Conservation (phyloP, 1,284 basidiomycete species). For the Apiotrichum siamense region DNA sequence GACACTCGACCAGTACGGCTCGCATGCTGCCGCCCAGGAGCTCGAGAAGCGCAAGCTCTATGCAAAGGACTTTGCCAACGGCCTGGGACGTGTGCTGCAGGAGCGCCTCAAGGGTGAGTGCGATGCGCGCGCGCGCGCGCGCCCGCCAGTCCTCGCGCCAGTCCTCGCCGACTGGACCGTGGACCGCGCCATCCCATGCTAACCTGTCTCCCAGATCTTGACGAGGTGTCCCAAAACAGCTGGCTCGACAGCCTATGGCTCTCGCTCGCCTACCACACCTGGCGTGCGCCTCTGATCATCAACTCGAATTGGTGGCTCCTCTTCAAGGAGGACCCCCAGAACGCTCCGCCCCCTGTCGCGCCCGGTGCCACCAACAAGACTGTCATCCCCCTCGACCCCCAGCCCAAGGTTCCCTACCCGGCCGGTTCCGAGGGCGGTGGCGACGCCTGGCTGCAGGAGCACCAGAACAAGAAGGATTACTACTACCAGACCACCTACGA, state of each 20-base stretch:
- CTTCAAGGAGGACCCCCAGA: constrained; percentile 55
- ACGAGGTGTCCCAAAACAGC: constrained; percentile 77
- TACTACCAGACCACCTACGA: constrained; percentile 37
- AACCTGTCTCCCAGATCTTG: constrained; percentile 62
- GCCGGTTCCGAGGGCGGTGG: constrained; percentile 34
- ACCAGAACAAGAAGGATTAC: constrained; percentile 31
- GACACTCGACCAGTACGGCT: constrained; percentile 50
- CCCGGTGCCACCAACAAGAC: constrained; percentile 13
- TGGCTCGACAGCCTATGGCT: constrained; percentile 97
- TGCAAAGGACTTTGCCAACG: constrained; percentile 66
- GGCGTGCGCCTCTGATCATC: constrained; percentile 76
- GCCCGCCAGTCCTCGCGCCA: too few species aligned
- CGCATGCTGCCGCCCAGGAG: constrained; percentile 55
- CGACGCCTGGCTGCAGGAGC: constrained; percentile 51
- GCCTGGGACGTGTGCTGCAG: constrained; percentile 68
- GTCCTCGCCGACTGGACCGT: too few species aligned
- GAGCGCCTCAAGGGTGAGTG: constrained; percentile 67
- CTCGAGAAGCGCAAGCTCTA: constrained; percentile 59
- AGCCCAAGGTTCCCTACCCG: constrained; percentile 19
- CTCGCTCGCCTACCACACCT: constrained; percentile 82
- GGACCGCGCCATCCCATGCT: too few species aligned
- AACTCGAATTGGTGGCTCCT: constrained; percentile 98
- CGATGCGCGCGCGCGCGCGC: not conserved
- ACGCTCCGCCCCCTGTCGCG: constrained; percentile 41
- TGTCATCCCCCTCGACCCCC: constrained; percentile 18